Conservation (phyloP, 805 yeast genomes). For the Blastobotrys mokoenaii region DNA sequence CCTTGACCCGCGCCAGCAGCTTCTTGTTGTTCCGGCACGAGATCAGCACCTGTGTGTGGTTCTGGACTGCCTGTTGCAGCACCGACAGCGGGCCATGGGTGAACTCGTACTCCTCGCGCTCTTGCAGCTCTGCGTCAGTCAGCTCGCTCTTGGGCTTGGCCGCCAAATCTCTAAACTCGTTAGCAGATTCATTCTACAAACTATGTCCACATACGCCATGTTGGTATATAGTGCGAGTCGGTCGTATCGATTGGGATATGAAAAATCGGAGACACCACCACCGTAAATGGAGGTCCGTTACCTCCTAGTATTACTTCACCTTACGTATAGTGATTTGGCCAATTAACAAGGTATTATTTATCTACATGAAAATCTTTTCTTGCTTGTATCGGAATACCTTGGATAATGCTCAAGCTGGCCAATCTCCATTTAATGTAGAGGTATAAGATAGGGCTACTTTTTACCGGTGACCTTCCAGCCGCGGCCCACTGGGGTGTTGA, state of each 20-base stretch:
- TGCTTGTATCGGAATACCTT: no score
- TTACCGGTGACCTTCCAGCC: constrained; percentile 53
- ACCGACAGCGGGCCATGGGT: constrained; percentile 85
- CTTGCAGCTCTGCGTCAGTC: constrained; percentile 67
- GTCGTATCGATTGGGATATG: neutral
- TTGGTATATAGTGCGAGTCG: neutral
- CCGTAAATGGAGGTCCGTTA: no score
- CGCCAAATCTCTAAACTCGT: constrained; percentile 11
- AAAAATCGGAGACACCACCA: no score
- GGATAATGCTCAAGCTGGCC: no score
- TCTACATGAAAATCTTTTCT: neutral
- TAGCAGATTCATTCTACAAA: neutral
- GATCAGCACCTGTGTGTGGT: constrained; percentile 70
- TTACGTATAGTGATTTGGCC: neutral
- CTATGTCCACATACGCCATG: constrained; percentile 2
- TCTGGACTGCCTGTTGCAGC: constrained; percentile 72
- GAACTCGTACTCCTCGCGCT: constrained; percentile 83
- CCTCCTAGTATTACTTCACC: no score
- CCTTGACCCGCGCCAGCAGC: constrained; percentile 79
- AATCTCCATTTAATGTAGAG: no score
- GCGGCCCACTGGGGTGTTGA: constrained; percentile 50
- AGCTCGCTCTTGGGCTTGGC: constrained; percentile 44
- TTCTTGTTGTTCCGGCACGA: constrained; percentile 92
- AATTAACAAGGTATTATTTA: neutral
- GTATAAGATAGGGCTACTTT: neutral